phyloP scores from a whole-genome alignment of 2,329 filamentous ascomycete species.

The Westerdykella aurantiaca region DNA sequence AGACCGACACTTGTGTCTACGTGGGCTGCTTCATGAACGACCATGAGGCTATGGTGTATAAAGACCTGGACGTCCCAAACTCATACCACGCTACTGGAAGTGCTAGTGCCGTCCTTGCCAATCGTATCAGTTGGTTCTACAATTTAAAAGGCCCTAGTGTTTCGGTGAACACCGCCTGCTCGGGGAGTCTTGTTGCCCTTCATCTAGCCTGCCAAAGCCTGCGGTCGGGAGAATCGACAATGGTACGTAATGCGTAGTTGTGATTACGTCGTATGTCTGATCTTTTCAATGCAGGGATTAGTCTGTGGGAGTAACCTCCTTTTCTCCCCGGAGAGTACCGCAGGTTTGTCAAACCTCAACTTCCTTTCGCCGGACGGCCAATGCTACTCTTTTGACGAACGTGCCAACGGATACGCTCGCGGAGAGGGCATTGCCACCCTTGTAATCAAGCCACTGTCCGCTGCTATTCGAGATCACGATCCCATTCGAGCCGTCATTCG shows the following conservation, averaged over 20 bases:
- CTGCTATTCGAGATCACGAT: constrained; percentile 21
- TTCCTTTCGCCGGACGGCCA: constrained; percentile 28
- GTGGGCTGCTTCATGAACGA: not conserved
- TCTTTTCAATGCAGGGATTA: too few relatives aligned
- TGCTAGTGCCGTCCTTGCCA: constrained; percentile 8
- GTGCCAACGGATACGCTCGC: constrained; percentile 58
- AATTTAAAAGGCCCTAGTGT: constrained; percentile 19
- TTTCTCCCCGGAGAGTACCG: constrained; percentile 8
- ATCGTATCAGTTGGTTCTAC: constrained; percentile 16
- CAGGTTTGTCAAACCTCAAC: constrained; percentile 8
- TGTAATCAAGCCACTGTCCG: constrained; percentile 20
- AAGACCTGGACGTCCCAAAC: not conserved
- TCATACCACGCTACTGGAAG: not conserved
- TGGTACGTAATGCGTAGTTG: too few relatives aligned
- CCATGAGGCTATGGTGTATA: not conserved
- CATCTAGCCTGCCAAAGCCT: constrained; percentile 17
- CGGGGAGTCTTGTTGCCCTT: constrained; percentile 16
- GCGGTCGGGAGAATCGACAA: not conserved
- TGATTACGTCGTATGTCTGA: too few relatives aligned
- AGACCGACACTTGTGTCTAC: constrained; percentile 1
- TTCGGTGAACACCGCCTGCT: constrained; percentile 26
- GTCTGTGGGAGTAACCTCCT: constrained; percentile 1
- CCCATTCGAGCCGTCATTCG: constrained; percentile 28
- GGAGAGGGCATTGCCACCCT: constrained; percentile 52
- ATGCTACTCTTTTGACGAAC: constrained; percentile 41